A percentile compares a stretch with the other conserved stretches of the same genome.
Conservation (phyloP, 805 yeast genomes). For the Candida oleophila region DNA sequence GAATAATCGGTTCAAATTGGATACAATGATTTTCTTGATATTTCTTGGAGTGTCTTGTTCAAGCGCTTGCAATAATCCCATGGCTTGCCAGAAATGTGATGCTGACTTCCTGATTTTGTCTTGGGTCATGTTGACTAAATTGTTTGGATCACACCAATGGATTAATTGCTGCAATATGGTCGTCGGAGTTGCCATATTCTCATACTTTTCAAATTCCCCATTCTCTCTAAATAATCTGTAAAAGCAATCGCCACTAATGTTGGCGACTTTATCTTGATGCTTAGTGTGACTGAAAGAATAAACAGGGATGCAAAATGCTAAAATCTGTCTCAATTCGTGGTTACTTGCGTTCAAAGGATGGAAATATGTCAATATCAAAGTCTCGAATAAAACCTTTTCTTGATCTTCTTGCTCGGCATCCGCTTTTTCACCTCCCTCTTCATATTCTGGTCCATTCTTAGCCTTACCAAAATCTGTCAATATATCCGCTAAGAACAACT, state of each 20-base stretch:
- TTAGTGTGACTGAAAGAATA: constrained; percentile 72
- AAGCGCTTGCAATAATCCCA: constrained; percentile 52
- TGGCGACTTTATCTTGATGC: constrained; percentile 67
- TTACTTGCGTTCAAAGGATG: constrained; percentile 64
- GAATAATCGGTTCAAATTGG: constrained; percentile 47
- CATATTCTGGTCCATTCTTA: background rate
- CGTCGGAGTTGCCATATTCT: constrained; percentile 41
- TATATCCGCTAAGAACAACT: constrained; percentile 74
- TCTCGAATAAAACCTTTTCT: constrained; percentile 54
- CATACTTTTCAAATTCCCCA: constrained; percentile 30
- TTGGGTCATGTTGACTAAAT: constrained; percentile 50
- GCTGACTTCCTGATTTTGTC: constrained; percentile 42
- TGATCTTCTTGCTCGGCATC: constrained; percentile 18
- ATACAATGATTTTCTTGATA: constrained; percentile 52
- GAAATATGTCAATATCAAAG: constrained; percentile 71
- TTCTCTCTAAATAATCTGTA: constrained; percentile 48
- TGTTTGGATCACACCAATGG: constrained; percentile 82
- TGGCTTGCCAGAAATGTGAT: constrained; percentile 56
- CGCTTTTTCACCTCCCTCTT: constrained; percentile 42
- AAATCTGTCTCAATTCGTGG: constrained; percentile 69
- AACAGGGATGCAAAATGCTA: constrained; percentile 86
- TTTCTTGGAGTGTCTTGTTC: constrained; percentile 50
- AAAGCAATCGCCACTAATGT: constrained; percentile 66
- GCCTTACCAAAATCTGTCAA: constrained; percentile 58
- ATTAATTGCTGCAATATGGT: constrained; percentile 67